Evolutionary conservation across 768 basidiomycete genomes (phyloP), one percentile per base, ranked within the genome.

Genomic region (Kwoniella sp.): DNA sequence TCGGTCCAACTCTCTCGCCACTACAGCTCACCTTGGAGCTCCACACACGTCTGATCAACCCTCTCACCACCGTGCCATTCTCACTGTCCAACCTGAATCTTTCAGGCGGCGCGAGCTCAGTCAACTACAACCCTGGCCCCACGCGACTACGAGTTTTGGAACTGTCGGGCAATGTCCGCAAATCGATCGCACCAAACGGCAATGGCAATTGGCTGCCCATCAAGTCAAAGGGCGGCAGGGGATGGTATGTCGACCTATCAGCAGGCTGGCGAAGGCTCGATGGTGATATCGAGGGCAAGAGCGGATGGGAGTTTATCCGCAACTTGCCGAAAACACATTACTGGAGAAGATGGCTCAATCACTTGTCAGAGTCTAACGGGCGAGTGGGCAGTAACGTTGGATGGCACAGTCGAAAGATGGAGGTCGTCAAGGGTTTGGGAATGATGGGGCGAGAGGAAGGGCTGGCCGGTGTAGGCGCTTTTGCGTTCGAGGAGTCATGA

Each of bases 331-430:
- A 56, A 26, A n/a, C 59, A 22, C 38, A 95, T 79, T 87, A 88
- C 1, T 86, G 89, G 80, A 83, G 93, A 55, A 76, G 81, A 28
- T 90, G 90, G 75, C 83, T 95, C 77, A 86, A 87, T 69, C 84
- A 85, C 58, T 82, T 96, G 23, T 87, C 91, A 11, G 84, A 88
- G 63, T 88, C 90, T 4, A 90, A 91, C 69, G 92, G 93, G 9
- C 91, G 91, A 73, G 92, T 95, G n/a, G 89, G 85, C 77, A 91
- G 89, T 73, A 90, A 89, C 2, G 86, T 95, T 4, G 95, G 95
- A 0, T 98, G 94, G 93, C 93, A 96, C 82, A 88, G 91, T 23
- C 83, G 94, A 63, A 99, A 99, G 83, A 93, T 96, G 91, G 93
- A 96, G 86, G 91, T 97, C 25, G 80, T 99, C 63, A 89, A 90